Conservation (phyloP, 176 grass and related monocot genomes). For the Ananas comosus region DNA sequence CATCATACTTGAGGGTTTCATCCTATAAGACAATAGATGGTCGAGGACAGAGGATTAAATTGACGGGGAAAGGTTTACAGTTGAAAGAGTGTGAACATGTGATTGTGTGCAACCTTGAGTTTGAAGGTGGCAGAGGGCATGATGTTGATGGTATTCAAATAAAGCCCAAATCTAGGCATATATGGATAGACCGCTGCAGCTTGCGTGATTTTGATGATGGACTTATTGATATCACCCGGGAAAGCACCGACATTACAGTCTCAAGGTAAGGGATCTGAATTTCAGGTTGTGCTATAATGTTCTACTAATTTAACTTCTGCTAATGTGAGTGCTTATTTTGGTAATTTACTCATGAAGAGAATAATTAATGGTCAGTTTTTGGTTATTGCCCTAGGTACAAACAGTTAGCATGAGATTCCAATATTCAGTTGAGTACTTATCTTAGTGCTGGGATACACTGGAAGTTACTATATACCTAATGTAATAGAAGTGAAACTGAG, state of each 20-base stretch:
- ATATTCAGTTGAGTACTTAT: neutral
- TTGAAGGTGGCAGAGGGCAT: slow-evolving; percentile 59
- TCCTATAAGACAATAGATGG: slow-evolving; percentile 82
- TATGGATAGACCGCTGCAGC: slow-evolving; percentile 73
- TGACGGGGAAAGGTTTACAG: slow-evolving; percentile 61
- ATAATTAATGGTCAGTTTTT: neutral
- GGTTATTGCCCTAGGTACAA: neutral
- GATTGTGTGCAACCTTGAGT: slow-evolving; percentile 61
- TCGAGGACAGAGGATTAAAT: slow-evolving; percentile 43
- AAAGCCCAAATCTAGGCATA: slow-evolving; percentile 47
- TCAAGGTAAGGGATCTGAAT: slow-evolving; percentile 26
- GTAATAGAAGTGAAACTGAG: too few species aligned
- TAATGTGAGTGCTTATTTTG: neutral
- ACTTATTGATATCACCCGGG: slow-evolving; percentile 63
- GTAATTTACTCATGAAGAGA: neutral
- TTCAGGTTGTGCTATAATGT: neutral
- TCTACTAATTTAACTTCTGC: neutral
- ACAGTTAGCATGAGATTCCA: neutral
- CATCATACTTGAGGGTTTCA: slow-evolving; percentile 48
- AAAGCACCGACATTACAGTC: slow-evolving; percentile 74
- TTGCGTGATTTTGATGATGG: slow-evolving; percentile 73
- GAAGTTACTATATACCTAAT: too few species aligned
- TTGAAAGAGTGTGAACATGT: slow-evolving; percentile 62
- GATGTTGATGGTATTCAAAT: slow-evolving; percentile 78
- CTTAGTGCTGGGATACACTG: too few species aligned